phyloP scores from a whole-genome alignment of 1,284 basidiomycete species.

The Austropuccinia psidii region DNA sequence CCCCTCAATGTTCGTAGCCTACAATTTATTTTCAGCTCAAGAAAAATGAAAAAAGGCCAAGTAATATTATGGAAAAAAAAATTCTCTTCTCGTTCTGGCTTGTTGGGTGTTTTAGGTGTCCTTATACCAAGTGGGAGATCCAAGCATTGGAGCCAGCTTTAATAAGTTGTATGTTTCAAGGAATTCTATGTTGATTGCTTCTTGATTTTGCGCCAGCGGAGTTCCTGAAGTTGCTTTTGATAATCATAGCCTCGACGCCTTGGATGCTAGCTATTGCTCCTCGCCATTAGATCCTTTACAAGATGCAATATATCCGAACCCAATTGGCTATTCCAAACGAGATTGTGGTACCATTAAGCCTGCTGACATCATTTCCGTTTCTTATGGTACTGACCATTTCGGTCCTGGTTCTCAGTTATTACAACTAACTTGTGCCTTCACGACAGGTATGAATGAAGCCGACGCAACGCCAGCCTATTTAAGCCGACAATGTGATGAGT shows the following conservation, averaged over 20 bases:
- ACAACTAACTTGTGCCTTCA: no score
- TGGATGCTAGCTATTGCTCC: constrained; percentile 56
- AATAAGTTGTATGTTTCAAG: constrained; percentile 44
- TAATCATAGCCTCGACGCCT: constrained; percentile 50
- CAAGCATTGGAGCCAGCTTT: constrained; percentile 43
- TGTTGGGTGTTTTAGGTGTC: constrained; percentile 36
- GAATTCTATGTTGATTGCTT: constrained; percentile 50
- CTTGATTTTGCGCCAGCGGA: constrained; percentile 52
- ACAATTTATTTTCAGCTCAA: not conserved
- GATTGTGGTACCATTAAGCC: constrained; percentile 55
- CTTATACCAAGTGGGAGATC: constrained; percentile 54
- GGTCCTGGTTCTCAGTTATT: no score
- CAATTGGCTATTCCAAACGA: constrained; percentile 51
- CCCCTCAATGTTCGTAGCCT: constrained; percentile 49
- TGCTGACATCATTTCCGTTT: constrained; percentile 56
- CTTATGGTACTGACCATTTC: constrained; percentile 48
- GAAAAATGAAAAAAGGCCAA: no score
- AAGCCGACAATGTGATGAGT: constrained; percentile 57
- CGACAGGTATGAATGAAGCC: constrained; percentile 47
- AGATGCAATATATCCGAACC: constrained; percentile 56
- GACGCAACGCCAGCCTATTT: constrained; percentile 50
- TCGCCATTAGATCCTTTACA: constrained; percentile 56
- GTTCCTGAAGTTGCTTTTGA: not conserved
- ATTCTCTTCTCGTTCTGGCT: not conserved
- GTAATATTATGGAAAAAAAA: not conserved